Conservation (phyloP, 768 basidiomycete genomes). For the Wakefieldia striispora region DNA sequence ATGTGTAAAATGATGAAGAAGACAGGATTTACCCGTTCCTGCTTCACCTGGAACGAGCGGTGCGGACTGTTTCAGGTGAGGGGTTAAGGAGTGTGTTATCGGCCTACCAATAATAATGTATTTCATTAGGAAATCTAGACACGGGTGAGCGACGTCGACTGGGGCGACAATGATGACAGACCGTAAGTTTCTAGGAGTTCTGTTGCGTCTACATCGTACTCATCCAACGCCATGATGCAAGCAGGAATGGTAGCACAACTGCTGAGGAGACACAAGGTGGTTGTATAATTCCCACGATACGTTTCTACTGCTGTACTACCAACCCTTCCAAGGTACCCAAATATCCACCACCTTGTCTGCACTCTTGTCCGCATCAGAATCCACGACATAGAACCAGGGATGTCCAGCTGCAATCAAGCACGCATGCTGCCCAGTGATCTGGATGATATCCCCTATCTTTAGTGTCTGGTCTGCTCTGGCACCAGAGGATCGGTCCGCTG, state of each 20-base stretch:
- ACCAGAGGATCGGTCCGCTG: constrained; percentile 9
- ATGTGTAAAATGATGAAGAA: constrained; percentile 95
- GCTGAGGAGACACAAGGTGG: neutral
- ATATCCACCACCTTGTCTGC: constrained; percentile 63
- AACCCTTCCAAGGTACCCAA: constrained; percentile 91
- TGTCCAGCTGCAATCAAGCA: constrained; percentile 79
- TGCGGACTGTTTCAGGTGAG: constrained; percentile 5
- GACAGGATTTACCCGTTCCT: constrained; percentile 95
- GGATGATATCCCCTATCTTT: constrained; percentile 58
- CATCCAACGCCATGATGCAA: constrained; percentile 43
- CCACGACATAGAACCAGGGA: constrained; percentile 84
- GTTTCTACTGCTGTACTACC: constrained; percentile 46
- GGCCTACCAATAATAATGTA: constrained; percentile 89
- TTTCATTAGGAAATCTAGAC: constrained; percentile 95
- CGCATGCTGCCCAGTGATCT: constrained; percentile 83
- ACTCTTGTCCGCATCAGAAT: constrained; percentile 50
- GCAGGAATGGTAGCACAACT: neutral
- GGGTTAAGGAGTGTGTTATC: constrained; percentile 2
- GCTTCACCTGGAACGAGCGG: constrained; percentile 69
- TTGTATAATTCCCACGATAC: constrained; percentile 24
- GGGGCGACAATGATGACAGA: constrained; percentile 30
- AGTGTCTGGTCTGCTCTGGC: constrained; percentile 30
- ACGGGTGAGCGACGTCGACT: constrained; percentile 12
- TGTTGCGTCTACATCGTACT: constrained; percentile 80
- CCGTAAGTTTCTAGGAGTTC: constrained; percentile 95